Conservation (phyloP, 1,284 basidiomycete species). For the Leccinum solheimii region DNA sequence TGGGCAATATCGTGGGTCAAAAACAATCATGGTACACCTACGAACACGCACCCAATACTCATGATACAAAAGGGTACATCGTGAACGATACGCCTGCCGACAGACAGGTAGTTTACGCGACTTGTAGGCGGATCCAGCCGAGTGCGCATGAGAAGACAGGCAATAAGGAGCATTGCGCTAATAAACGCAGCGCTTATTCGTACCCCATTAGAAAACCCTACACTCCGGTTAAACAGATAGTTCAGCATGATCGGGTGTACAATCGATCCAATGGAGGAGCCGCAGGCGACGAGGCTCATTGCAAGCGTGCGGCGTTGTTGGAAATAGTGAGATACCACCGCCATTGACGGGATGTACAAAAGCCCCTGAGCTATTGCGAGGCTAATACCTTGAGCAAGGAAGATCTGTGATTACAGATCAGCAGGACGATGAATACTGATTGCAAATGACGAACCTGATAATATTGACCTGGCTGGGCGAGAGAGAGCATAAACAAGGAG, state of each 20-base stretch:
- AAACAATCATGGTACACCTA: not conserved
- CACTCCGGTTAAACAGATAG: conserved; percentile 33
- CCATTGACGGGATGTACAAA: conserved; percentile 33
- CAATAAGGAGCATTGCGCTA: not conserved
- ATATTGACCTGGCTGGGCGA: conserved; percentile 26
- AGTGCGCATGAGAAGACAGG: conserved; percentile 34
- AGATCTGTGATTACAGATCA: conserved; percentile 22
- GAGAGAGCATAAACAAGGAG: conserved; percentile 33
- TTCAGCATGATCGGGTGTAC: conserved; percentile 43
- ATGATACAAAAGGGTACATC: conserved; percentile 29
- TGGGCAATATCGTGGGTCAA: not conserved
- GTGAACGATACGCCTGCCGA: conserved; percentile 17
- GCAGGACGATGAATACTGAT: not conserved
- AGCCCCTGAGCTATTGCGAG: conserved; percentile 35
- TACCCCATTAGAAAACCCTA: conserved; percentile 16
- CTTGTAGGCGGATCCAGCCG: conserved; percentile 27
- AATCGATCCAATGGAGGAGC: conserved; percentile 37
- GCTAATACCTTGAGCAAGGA: conserved; percentile 38
- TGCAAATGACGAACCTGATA: conserved; percentile 25
- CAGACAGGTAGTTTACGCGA: conserved; percentile 20
- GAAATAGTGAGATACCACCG: conserved; percentile 39
- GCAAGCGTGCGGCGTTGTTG: conserved; percentile 33
- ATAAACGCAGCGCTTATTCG: not conserved
- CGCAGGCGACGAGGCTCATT: conserved; percentile 35
- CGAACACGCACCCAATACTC: conserved; percentile 22